These are phyloP conservation scores for Colletotrichum magnum DNA, from an alignment of 2,329 filamentous ascomycete genomes.

Conservation along the genomic window DNA sequence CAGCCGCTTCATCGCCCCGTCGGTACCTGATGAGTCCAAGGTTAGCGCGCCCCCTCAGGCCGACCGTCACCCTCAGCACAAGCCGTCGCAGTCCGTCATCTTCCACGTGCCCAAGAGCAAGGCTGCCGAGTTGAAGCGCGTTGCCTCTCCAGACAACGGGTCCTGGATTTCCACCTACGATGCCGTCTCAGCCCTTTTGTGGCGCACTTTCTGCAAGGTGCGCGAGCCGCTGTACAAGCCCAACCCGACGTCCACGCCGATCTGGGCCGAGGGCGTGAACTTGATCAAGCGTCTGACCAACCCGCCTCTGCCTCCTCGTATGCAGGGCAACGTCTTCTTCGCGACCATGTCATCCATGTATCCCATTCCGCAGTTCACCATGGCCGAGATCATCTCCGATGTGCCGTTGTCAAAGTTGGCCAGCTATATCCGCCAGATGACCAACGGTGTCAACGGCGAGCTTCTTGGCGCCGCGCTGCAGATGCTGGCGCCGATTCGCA, in stretches of 20 bases:
- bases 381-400: constrained; percentile 52
- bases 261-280: constrained; percentile 55
- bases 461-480: constrained; percentile 48
- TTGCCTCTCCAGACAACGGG: constrained; percentile 50
- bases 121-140: constrained; percentile 54
- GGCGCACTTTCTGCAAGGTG: constrained; percentile 54
- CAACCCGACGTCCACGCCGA: constrained; percentile 45
- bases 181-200: constrained; percentile 57
- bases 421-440: constrained; percentile 53
- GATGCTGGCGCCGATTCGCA: constrained; percentile 51
- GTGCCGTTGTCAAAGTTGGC: constrained; percentile 53
- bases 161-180: constrained; percentile 62
- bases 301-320: constrained; percentile 50
- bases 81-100: constrained; percentile 47
- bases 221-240: constrained; percentile 52
- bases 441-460: constrained; percentile 51
- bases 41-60: constrained; percentile 49
- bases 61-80: constrained; percentile 49
- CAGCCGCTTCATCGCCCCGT: constrained; percentile 49
- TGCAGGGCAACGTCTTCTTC: constrained; percentile 54
- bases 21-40: constrained; percentile 45
- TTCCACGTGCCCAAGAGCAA: constrained; percentile 62
- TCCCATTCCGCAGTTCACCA: constrained; percentile 47
- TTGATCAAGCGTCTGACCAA: constrained; percentile 54
- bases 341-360: constrained; percentile 45